Base-by-base conservation (phyloP, 495 filamentous ascomycete species). In the Rostrohypoxylon terebratum region DNA sequence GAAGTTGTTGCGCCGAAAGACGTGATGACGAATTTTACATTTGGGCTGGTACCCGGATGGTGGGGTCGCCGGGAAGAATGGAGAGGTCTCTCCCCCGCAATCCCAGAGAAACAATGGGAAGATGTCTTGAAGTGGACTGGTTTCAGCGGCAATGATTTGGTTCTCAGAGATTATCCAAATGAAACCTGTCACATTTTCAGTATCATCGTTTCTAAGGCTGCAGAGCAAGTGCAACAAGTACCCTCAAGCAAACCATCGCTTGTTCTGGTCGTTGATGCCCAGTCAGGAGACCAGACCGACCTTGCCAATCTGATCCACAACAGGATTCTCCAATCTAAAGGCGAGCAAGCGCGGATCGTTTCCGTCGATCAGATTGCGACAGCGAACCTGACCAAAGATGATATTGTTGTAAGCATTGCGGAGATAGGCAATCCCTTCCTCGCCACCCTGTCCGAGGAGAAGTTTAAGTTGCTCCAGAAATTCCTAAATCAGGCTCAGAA, bases 1-100 rank as follows among this genome's bases (percentile, higher is more conserved):
- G 81, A 83, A 51, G 66, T 76, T 3, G 82, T 73, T 44, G 71
- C 75, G 1, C 72, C 78, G 2, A 67, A 59, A 47, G 73, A 68
- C n/a, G 68, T 79, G 51, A 68, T 75, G 47, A 77, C 75, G 31
- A 78, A 81, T 9, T 73, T 85, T 16, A 67, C 78, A 6, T 81
- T 86, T n/a, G 83, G 83, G 6, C 62, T 80, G 1, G 68, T 85
- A 1, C 80, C 83, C 1, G 85, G 82, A 0, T 89, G 87, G 87
- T 89, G 87, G 87, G 59, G 77, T 36, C 77, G 82, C 18, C 53
- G 72, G 11, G 71, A 83, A 48, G 74, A 78, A 21, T 73, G 69
- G 65, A 70, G 78, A 10, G 51, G 25, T 1, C 42, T 66, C 8
- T 62, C 74, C 0, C 84, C 86, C 5, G 77, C 66, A 3, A 64